These are phyloP conservation scores for Myxozyma kluyveri DNA, from an alignment of 805 yeast species.

Conservation along the genomic window DNA sequence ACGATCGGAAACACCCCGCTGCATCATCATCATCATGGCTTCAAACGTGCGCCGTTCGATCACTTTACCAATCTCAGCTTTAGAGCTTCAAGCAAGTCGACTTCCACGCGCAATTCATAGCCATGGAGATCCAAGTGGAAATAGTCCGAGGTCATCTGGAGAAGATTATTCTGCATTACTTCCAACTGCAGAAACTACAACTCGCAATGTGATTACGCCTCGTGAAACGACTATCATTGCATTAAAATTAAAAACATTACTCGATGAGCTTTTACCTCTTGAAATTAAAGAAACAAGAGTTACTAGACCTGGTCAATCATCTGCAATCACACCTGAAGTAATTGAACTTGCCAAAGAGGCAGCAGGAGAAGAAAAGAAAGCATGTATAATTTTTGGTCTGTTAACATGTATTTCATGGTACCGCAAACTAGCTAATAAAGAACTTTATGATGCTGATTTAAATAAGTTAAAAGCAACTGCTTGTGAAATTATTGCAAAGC, in stretches of 20 bases:
- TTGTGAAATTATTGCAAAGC: conserved; percentile 71
- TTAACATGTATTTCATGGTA: conserved; percentile 81
- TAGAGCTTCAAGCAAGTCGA: conserved; percentile 13
- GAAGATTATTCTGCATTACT: conserved; percentile 16
- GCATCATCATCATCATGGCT: background rate
- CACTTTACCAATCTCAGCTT: conserved; percentile 23
- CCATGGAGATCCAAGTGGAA: background rate
- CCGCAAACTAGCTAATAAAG: conserved; percentile 53
- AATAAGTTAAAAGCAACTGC: conserved; percentile 59
- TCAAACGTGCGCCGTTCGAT: background rate
- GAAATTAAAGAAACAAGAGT: conserved; percentile 53
- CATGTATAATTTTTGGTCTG: conserved; percentile 65
- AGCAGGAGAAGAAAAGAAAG: conserved; percentile 75
- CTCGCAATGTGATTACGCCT: conserved; percentile 49
- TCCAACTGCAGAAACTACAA: conserved; percentile 11
- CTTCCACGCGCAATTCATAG: conserved; percentile 5
- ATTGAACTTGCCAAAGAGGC: conserved; percentile 63
- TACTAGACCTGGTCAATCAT: conserved; percentile 53
- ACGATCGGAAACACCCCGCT: too few species aligned
- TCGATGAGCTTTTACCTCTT: conserved; percentile 70
- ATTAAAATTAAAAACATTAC: conserved; percentile 65
- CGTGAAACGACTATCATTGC: conserved; percentile 56
- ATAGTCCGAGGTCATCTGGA: background rate
- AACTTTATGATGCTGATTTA: conserved; percentile 66
- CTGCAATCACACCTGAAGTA: conserved; percentile 55